phyloP scores from a whole-genome alignment of 495 filamentous ascomycete genomes.

The Cercophora samala region DNA sequence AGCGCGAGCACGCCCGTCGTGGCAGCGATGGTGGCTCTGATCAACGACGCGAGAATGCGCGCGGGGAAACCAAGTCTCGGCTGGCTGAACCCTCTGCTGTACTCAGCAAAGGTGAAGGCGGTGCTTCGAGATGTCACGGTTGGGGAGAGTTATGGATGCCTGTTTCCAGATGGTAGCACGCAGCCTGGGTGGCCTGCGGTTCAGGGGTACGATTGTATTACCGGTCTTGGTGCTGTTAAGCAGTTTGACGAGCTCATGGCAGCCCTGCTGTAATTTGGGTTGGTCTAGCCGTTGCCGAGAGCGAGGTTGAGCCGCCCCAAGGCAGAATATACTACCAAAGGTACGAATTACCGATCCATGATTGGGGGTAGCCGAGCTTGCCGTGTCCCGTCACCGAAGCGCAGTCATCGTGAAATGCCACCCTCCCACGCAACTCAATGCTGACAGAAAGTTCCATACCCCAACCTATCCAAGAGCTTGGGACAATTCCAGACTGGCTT shows the following conservation, averaged over 20 bases:
- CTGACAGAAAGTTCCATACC: neutral
- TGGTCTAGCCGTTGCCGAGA: too few relatives aligned
- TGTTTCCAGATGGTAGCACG: constrained; percentile 26
- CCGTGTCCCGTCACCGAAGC: neutral
- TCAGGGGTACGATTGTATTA: constrained; percentile 39
- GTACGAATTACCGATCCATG: neutral
- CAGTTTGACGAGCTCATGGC: constrained; percentile 35
- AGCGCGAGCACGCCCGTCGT: constrained; percentile 42
- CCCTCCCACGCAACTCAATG: neutral
- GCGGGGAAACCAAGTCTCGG: constrained; percentile 39
- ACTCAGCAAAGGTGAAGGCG: constrained; percentile 27
- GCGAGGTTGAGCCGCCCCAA: neutral
- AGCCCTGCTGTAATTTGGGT: neutral
- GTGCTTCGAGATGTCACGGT: constrained; percentile 34
- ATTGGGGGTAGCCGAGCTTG: neutral
- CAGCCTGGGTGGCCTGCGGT: constrained; percentile 34
- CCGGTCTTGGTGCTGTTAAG: constrained; percentile 38
- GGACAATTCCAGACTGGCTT: neutral
- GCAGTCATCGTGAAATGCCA: neutral
- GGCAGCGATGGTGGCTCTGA: constrained; percentile 39
- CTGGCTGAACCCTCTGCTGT: constrained; percentile 41
- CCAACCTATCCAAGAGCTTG: neutral
- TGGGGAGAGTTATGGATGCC: constrained; percentile 36
- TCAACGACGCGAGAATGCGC: constrained; percentile 41
- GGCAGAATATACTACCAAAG: neutral